phyloP scores from a whole-genome alignment of 2,329 filamentous ascomycete species.

The Venturia carpophila region DNA sequence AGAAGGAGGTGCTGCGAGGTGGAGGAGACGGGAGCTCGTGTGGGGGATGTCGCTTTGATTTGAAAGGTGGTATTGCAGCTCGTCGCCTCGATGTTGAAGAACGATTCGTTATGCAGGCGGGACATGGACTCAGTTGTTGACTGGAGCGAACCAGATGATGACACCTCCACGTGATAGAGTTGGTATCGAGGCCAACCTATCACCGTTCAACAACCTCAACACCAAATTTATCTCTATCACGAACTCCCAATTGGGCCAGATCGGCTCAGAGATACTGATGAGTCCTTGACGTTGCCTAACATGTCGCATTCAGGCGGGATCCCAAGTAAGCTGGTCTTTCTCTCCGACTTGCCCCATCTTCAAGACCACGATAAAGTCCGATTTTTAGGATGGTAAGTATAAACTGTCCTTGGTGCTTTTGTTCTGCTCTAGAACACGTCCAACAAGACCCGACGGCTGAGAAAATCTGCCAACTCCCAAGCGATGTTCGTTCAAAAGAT shows the following conservation, averaged over 20 bases:
- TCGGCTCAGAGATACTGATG: background rate
- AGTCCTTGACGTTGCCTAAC: conserved; percentile 10
- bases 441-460: no score
- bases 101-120: background rate
- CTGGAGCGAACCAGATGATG: background rate
- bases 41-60: background rate
- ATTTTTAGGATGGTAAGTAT: conserved; percentile 78
- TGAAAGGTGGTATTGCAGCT: background rate
- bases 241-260: conserved; percentile 25
- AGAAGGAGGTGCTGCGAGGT: background rate
- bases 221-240: conserved; percentile 16
- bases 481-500: no score
- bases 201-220: background rate
- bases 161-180: background rate
- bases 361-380: conserved; percentile 68
- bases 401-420: conserved; percentile 18
- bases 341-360: conserved; percentile 40
- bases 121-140: background rate
- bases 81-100: background rate
- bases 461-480: no score
- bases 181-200: background rate
- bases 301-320: conserved; percentile 43
- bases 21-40: background rate
- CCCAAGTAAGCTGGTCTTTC: conserved; percentile 46
- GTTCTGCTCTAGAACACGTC: background rate